Base-by-base conservation (phyloP, 768 basidiomycete genomes). In the Auricularia sp. region DNA sequence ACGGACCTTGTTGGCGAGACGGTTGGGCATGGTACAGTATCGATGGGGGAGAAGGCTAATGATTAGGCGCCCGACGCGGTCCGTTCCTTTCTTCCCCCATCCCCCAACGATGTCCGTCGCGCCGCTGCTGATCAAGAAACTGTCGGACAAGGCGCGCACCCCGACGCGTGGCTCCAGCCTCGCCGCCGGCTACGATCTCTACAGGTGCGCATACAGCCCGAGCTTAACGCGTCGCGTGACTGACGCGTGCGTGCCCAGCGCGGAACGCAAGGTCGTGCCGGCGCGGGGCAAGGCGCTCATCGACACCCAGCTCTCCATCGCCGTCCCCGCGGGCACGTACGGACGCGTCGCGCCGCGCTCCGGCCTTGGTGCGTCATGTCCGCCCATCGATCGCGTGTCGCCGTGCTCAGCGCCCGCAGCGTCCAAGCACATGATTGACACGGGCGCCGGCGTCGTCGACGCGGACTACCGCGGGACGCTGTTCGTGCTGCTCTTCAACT, bases 361-460 rank as follows among this genome's bases (percentile, higher is more conserved):
- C 73, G 97, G 97, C 21, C 86, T 98, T 34, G 96, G 96, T 97
- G 66, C 62, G 88, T 75, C 51, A 47, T 42, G 8, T 63, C 35
- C 35, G 14, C 1, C 16, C 42, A 35, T 35, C 23, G 23, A 29
- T 62, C 47, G 18, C 12, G 21, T n/a, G 59, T n/a, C 29, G 36
- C 54, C 62, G 21, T 3, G 63, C 23, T 51, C 60, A 61, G 7
- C 63, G 34, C 42, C 67, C 29, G 18, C 67, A 97, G 97, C 97
- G 21, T 90, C 91, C 16, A 99, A 99, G 73, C 94, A 92, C 74
- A 93, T 93, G 86, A 98, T 98, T 65, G 91, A 95, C 72, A 98
- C 96, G 0, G 97, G 97, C 1, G 97, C 97, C 11, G 97, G 96
- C 23, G 97, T 99, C 6, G 84, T 99, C 61, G 97, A 99, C 67